A percentile compares a stretch with the other conserved stretches of the same genome.
Evolutionary conservation across 176 grass and related monocot species (phyloP).

Genomic region (Alopecurus myosuroides): DNA sequence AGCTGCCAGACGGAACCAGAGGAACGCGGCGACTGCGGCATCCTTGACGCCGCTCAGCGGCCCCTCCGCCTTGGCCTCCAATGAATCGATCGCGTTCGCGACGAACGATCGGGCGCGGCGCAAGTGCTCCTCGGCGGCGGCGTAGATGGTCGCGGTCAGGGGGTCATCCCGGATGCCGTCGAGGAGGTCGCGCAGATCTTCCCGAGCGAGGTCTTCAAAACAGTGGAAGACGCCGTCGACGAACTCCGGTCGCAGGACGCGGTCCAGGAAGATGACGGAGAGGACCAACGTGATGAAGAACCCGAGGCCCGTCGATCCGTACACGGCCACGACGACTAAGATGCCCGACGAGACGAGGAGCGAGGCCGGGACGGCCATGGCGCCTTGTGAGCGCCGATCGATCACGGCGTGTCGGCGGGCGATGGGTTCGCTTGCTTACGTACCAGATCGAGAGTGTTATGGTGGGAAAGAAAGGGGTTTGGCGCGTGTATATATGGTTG

Average conservation of each 20-base stretch:
- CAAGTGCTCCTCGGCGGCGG: background rate
- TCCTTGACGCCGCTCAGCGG: background rate
- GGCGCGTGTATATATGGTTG: background rate
- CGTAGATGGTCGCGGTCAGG: background rate
- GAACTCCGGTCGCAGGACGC: background rate
- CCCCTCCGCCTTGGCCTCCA: background rate
- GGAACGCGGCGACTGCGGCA: background rate
- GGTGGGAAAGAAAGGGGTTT: background rate
- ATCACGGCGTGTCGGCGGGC: background rate
- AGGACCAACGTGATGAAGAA: background rate
- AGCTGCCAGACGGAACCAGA: background rate
- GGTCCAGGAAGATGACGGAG: background rate
- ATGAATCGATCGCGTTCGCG: no score
- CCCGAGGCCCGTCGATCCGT: background rate
- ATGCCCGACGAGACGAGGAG: background rate
- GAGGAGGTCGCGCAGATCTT: background rate
- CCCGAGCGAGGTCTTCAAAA: background rate
- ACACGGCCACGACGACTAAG: background rate
- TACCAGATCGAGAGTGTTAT: background rate
- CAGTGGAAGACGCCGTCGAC: background rate
- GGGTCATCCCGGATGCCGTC: background rate
- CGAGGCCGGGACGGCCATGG: background rate
- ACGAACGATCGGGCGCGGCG: background rate
- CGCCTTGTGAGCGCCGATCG: background rate
- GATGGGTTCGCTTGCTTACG: background rate